A percentile compares a stretch with the other conserved stretches of the same genome.
These are phyloP conservation scores for Linum usitatissimum DNA, from an alignment of 345 rosid species.

Conservation along the genomic window DNA sequence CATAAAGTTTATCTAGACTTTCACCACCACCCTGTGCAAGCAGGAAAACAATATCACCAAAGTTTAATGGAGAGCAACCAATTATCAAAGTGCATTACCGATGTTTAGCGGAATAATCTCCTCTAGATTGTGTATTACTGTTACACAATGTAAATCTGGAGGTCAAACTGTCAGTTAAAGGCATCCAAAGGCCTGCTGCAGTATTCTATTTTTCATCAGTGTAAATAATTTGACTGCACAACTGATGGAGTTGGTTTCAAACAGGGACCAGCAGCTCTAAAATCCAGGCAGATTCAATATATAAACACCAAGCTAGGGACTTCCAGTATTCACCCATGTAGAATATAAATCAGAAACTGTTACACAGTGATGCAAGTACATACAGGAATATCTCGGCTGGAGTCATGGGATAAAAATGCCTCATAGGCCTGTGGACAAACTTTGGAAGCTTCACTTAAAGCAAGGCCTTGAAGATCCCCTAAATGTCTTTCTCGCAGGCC, in stretches of 20 bases:
- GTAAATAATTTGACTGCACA: background rate
- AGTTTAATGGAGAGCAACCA: background rate
- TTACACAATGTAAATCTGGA: background rate
- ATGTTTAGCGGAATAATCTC: background rate
- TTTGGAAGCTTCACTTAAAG: conserved; percentile 42
- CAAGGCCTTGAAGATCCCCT: conserved; percentile 79
- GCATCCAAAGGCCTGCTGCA: background rate
- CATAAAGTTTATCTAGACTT: conserved; percentile 59
- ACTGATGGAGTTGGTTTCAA: background rate
- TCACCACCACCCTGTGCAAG: conserved; percentile 73
- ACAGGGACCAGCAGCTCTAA: background rate
- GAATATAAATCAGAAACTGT: background rate
- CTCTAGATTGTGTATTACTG: background rate
- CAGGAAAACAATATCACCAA: background rate
- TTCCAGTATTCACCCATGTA: background rate
- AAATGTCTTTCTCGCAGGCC: conserved; percentile 63
- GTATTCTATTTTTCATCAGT: background rate
- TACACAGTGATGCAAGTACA: conserved; percentile 11
- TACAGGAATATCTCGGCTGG: conserved; percentile 69
- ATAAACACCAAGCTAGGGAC: background rate
- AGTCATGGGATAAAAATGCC: conserved; percentile 45
- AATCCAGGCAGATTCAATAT: background rate
- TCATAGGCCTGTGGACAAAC: conserved; percentile 40
- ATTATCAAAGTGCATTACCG: background rate
- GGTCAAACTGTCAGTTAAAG: background rate